Base-by-base conservation (phyloP, 768 basidiomycete genomes). In the Phlebiopsis flavidoalba region DNA sequence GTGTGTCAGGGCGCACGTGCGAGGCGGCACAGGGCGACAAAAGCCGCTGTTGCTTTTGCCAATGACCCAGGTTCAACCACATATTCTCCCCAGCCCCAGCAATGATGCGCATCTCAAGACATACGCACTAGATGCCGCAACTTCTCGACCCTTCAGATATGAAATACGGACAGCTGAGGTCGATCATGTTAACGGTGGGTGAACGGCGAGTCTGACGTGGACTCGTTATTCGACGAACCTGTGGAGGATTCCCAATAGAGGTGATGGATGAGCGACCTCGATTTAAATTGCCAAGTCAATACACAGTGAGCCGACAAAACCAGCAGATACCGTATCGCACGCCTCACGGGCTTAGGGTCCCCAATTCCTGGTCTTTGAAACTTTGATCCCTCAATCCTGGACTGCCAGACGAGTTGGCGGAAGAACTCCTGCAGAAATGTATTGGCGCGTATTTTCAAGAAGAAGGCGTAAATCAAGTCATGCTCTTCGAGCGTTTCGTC, bases 401-500 rank as follows among this genome's bases (percentile, higher is more conserved):
- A n/a, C 69, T 92, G 8, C 77, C 87, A 3, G 62, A 69, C 19
- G 81, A 81, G 43, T 71, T 89, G 10, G 82, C 83, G 3, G 74
- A 83, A 21, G 69, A 75, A 0, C 74, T 86, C 35, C 68, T 77
- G 53, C 68, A 71, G 11, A 81, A 81, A 55, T 88, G 87, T 71
- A 77, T 83, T 71, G 67, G 72, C 1, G 78, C 77, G 8, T 90
- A 87, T 70, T 89, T 89, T 67, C 67, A 66, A 10, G 69, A 69
- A 11, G 74, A 72, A 24, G 64, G 74, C 47, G 76, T 83, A 51
- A 91, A 96, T 68, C 93, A 95, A 72, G 82, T 89, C 56, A 95
- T 95, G 93, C 80, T 96, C 17, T 96, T 96, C 67, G 85, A 85
- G 48, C 81, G 86, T 43, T 69, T 56, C 52, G 11, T 48, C 17